Evolutionary conservation across 345 rosid species (phyloP), one percentile per base, ranked within the genome.

Genomic region (Microthlaspi erraticum): DNA sequence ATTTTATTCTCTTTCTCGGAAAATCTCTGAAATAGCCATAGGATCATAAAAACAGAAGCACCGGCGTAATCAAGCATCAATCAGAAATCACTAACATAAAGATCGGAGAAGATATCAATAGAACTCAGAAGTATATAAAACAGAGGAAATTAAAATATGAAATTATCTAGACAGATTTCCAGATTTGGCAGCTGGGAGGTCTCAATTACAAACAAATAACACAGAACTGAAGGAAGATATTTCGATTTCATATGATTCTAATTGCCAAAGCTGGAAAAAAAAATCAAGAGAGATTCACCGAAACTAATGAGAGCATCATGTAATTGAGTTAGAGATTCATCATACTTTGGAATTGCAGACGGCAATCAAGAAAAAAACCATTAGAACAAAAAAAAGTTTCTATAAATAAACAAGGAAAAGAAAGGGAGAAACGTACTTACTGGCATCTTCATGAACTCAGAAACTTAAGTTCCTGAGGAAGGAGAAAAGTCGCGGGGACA

Each of bases 341-440:
- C 58, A 54, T 39, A 41, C 55, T 60, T 51, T 67, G 39, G 16
- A 39, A 53, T 45, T 44, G 56, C 23, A 59, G 42, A 48, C 5
- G 16, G 18, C 26, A n/a, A 64, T 41, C 48, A 56, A 56, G 6
- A 29, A 0, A 33, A 33, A 41, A 36, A 37, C 10, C 8, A 51
- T 7, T 23, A 63, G 3, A 31, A 16, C 4, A 8, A 29, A 10
- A 16, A 36, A 20, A 53, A 68, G 45, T 23, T 59, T 59, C 29
- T 77, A 70, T 12, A 37, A 45, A 10, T 36, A 9, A 2, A 70
- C 4, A 38, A 13, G 1, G 2, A n/a, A 63, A 12, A 48, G 10
- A 39, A 51, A 65, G 57, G 70, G 78, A 73, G 82, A 80, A 84
- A 90, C 98, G 91, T 93, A 93, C 98, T 93, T 93, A 93, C 98